Evolutionary conservation across 2,329 filamentous ascomycete species (phyloP), one percentile per base, ranked within the genome.

Genomic region (Cladosporium sp.): DNA sequence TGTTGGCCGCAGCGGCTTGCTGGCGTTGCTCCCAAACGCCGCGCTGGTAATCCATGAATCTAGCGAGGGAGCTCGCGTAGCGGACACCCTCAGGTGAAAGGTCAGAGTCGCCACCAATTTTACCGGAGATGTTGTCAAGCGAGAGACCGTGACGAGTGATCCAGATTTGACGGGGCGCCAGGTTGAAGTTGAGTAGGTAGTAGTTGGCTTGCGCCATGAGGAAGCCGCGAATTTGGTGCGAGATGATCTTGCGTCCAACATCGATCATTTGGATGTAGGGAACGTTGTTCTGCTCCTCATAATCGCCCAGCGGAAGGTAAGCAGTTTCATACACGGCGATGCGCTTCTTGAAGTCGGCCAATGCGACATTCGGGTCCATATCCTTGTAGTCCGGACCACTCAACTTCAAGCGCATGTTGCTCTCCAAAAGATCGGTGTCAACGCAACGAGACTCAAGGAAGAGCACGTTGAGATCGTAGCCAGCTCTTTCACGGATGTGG

Each of bases 181-280:
- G 85, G 73, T 99, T 98, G 84, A 99, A 99, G 72, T 96, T 98
- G 54, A 95, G 90, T 11, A 99, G 85, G 74, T 98, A 99, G 69
- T 93, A 96, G 65, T 95, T 93, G 64, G 96, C 95, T 68, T 95
- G 92, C 46, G 91, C 91, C 65, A 93, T 93, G 58, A 99, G 84
- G 78, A 99, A 99, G 6, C 95, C 95, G 70, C 90, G 90, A 67
- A 97, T 88, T 68, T 95, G 91, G 76, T 96, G 91, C 56, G 94
- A 91, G 51, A 98, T 88, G 67, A 98, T 86, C 79, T 99, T 99
- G 67, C 94, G 88, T 49, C 95, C 95, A 2, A 99, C 95, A 77
- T 99, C 95, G 69, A 98, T 92, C 91, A 98, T 97, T 82, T 92
- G 92, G 69, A 99, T 96, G 75, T 96, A 99, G 67, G 96, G 91